Evolutionary conservation across 1,139 yeast species (phyloP), one percentile per base, ranked within the genome.

Genomic region (Yamadazyma dendronema): DNA sequence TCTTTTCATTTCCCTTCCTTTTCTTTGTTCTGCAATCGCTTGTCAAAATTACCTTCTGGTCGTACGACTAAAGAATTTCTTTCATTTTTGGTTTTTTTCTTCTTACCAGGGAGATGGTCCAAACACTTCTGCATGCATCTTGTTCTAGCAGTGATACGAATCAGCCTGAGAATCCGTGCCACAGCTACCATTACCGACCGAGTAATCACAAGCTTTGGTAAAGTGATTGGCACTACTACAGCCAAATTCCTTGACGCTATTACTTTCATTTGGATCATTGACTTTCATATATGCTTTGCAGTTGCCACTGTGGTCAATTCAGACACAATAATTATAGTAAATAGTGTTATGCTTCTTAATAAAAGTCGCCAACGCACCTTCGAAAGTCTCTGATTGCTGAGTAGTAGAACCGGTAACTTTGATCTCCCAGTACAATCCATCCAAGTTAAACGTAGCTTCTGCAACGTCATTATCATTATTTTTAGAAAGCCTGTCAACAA

Each of bases 51-150:
- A 19, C 22, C 9, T 19, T 19, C 22, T n/a, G n/a, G n/a, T n/a
- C n/a, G 21, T 8, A 15, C 11, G 31, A 28, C 11, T 15, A 15
- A 28, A 14, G 16, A 13, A 16, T 28, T 17, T 4, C 28, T 33
- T 12, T 24, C 33, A 15, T 81, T 22, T 8, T 11, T 22, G 8
- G 24, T 8, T 8, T 8, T n/a, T n/a, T n/a, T n/a, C n/a, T n/a
- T n/a, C n/a, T n/a, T n/a, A n/a, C n/a, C n/a, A n/a, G n/a, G n/a
- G n/a, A n/a, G n/a, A n/a, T n/a, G n/a, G n/a, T n/a, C n/a, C n/a
- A n/a, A n/a, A n/a, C n/a, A n/a, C n/a, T n/a, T n/a, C n/a, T n/a
- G n/a, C n/a, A n/a, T n/a, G n/a, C n/a, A n/a, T n/a, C n/a, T n/a
- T n/a, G n/a, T n/a, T n/a, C n/a, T n/a, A n/a, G n/a, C n/a, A n/a